Conservation (phyloP, 2,329 filamentous ascomycete genomes). For the Alternaria triticimaculans region DNA sequence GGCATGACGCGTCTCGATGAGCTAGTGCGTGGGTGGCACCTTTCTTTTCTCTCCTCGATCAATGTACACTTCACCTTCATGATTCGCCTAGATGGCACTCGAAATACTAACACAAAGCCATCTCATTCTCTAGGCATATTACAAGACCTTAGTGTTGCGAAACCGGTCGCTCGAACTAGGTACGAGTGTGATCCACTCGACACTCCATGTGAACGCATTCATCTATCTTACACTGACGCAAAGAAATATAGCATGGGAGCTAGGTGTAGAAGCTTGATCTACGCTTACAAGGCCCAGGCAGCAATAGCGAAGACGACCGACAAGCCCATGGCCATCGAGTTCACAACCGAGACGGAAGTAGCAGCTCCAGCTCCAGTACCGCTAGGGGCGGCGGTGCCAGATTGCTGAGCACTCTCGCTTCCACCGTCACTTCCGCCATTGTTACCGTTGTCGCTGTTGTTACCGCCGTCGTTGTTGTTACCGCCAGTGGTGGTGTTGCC, state of each 20-base stretch:
- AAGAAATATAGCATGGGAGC: not conserved
- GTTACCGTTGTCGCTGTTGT: not conserved
- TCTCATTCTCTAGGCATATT: constrained; percentile 9
- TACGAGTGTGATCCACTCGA: not conserved
- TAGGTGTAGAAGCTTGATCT: not conserved
- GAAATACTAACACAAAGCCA: not conserved
- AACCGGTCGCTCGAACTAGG: constrained; percentile 3
- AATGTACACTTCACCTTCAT: not conserved
- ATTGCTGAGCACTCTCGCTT: not conserved
- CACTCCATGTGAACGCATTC: not conserved
- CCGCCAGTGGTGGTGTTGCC: constrained; percentile 13
- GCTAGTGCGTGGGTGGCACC: not conserved
- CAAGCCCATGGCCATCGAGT: constrained; percentile 33
- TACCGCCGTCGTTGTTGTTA: constrained; percentile 2
- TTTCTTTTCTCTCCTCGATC: not conserved
- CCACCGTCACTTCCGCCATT: not conserved
- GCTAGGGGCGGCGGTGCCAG: not conserved
- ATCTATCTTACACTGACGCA: constrained; percentile 6
- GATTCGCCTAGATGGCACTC: not conserved
- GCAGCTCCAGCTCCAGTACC: constrained; percentile 17
- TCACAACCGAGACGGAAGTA: constrained; percentile 25
- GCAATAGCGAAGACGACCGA: constrained; percentile 36
- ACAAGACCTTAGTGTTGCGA: constrained; percentile 6
- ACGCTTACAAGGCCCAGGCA: constrained; percentile 31
- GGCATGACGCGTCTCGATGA: constrained; percentile 12